Evolutionary conservation across 306 rosid genomes (phyloP).

Genomic region (Cucurbita argyrosperma): DNA sequence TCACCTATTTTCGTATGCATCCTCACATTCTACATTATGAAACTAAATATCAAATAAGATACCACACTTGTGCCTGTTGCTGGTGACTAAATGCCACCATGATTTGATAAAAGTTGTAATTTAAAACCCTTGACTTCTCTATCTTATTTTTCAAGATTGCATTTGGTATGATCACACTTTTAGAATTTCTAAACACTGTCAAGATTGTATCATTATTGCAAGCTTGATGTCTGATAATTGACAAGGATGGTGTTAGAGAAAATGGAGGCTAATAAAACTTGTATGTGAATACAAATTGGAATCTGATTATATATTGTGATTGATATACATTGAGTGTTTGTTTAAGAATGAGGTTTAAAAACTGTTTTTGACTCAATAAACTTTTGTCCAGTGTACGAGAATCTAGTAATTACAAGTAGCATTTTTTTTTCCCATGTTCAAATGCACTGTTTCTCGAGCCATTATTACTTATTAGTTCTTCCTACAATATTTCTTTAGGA

Average conservation of each 20-base stretch:
- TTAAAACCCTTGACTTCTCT: background rate
- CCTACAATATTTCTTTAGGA: too few species aligned
- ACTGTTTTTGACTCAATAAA: background rate
- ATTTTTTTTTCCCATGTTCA: background rate
- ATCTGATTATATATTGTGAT: background rate
- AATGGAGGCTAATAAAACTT: background rate
- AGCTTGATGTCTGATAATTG: background rate
- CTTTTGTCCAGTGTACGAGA: too few species aligned
- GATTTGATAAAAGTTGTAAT: background rate
- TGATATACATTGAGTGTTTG: background rate
- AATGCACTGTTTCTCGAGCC: background rate
- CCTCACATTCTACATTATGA: background rate
- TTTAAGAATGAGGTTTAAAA: background rate
- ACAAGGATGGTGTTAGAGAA: background rate
- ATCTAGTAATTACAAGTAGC: background rate
- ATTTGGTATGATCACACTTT: background rate
- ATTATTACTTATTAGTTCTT: too few species aligned
- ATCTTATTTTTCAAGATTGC: background rate
- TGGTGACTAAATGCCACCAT: background rate
- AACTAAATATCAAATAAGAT: background rate
- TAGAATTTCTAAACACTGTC: background rate
- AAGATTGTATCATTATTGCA: background rate
- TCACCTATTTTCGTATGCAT: background rate
- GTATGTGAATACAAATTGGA: background rate
- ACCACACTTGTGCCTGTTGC: background rate